A percentile compares a stretch with the other conserved stretches of the same genome.
Conservation (phyloP, 2,329 filamentous ascomycete genomes). For the Trichophyton equinum region DNA sequence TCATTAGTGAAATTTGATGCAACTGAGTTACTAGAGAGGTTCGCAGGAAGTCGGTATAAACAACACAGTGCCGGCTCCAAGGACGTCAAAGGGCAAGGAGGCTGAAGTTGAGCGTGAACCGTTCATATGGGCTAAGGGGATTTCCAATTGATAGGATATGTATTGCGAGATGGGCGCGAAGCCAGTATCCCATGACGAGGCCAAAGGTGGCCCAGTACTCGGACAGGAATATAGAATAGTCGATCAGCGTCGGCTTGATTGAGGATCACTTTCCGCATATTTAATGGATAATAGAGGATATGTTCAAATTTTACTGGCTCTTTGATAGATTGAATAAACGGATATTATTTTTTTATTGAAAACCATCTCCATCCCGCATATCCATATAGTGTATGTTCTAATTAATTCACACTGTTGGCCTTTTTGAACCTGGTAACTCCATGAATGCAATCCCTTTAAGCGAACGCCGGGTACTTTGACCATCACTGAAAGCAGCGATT, state of each 20-base stretch:
- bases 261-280: no score
- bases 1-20: slow-evolving; percentile 38
- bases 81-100: not conserved
- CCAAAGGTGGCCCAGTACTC: slow-evolving; percentile 33
- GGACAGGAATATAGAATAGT: slow-evolving; percentile 43
- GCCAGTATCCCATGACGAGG: slow-evolving; percentile 38
- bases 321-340: not conserved
- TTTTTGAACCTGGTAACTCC: not conserved
- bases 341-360: not conserved
- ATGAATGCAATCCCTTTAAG: not conserved
- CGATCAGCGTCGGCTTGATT: slow-evolving; percentile 23
- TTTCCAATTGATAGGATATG: slow-evolving; percentile 61
- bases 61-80: not conserved
- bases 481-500: not conserved
- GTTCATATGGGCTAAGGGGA: slow-evolving; percentile 56
- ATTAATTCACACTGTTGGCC: not conserved
- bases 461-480: not conserved
- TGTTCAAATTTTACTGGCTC: no score
- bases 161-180: slow-evolving; percentile 84
- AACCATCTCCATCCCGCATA: not conserved
- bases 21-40: slow-evolving; percentile 22
- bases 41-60: slow-evolving; percentile 16
- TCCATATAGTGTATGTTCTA: not conserved
- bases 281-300: no score
- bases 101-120: slow-evolving; percentile 21